Conservation (phyloP, 331 rosid species). For the Dryas integrifolia region DNA sequence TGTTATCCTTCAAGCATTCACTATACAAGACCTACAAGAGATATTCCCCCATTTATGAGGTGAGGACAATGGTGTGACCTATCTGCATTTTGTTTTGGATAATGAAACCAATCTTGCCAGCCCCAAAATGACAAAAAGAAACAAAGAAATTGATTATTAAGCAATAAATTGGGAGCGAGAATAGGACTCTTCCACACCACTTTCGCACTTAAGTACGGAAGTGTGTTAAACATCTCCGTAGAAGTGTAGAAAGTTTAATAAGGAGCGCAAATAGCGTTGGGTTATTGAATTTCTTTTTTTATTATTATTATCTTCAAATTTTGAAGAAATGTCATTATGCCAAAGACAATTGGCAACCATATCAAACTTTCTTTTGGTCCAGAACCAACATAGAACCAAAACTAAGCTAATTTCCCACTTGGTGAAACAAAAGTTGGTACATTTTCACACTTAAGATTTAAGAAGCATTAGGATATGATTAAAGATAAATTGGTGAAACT, state of each 20-base stretch:
- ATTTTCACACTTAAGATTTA: neutral
- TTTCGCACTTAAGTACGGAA: neutral
- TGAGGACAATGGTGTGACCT: conserved; percentile 10
- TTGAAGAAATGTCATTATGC: neutral
- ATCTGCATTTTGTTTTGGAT: conserved; percentile 1
- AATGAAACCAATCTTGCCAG: conserved; percentile 12
- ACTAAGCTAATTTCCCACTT: neutral
- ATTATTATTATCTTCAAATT: too few species aligned
- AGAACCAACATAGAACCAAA: neutral
- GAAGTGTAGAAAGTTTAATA: neutral
- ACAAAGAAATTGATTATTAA: neutral
- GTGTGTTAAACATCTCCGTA: neutral
- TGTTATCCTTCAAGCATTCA: conserved; percentile 11
- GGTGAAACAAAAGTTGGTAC: neutral
- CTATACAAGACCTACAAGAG: neutral
- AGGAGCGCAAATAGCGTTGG: neutral
- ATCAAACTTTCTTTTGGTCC: neutral
- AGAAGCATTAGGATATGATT: neutral
- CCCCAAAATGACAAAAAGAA: neutral
- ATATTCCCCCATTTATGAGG: conserved; percentile 1
- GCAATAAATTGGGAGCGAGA: neutral
- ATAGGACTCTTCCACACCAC: neutral
- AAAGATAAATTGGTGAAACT: neutral
- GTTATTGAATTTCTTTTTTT: neutral
- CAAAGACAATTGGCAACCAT: neutral